These are phyloP conservation scores for Selaginella moellendorffii DNA, from an alignment of 75 land plant genomes.

Conservation along the genomic window DNA sequence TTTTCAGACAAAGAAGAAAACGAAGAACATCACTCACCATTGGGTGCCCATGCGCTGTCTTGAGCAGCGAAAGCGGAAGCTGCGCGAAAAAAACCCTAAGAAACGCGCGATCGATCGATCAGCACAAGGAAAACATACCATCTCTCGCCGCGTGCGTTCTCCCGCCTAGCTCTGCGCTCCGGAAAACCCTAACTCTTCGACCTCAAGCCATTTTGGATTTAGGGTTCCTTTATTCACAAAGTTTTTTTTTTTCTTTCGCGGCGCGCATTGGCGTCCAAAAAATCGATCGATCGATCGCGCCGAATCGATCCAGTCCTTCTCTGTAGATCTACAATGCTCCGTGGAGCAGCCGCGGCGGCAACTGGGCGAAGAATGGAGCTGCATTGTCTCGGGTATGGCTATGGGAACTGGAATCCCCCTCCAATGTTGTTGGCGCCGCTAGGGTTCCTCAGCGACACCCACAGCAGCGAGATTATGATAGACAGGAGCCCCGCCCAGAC, in stretches of 20 bases:
- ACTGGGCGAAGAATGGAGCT: too few species aligned
- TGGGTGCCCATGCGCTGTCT: conserved; percentile 96
- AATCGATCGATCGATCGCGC: background rate
- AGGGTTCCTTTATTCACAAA: background rate
- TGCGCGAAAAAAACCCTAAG: conserved; percentile 16
- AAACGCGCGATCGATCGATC: background rate
- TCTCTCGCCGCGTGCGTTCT: background rate
- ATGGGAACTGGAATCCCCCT: too few species aligned
- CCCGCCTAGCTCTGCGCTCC: background rate
- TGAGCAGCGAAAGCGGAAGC: conserved; percentile 86
- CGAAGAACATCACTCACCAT: conserved; percentile 41
- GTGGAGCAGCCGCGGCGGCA: too few species aligned
- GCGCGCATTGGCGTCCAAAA: background rate
- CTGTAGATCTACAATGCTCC: too few species aligned
- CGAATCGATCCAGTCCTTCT: background rate
- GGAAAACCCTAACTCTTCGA: background rate
- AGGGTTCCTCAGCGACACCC: conserved; percentile 63
- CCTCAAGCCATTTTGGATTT: background rate
- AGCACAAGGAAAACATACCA: background rate
- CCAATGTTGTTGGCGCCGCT: too few species aligned
- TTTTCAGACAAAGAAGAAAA: background rate
- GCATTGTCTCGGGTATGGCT: too few species aligned
- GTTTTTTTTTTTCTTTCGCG: too few species aligned
- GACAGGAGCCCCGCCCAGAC: conserved; percentile 82
- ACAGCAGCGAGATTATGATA: conserved; percentile 57